These are phyloP conservation scores for Isochrysis galbana DNA, from an alignment of 78 protist species.

Conservation along the genomic window DNA sequence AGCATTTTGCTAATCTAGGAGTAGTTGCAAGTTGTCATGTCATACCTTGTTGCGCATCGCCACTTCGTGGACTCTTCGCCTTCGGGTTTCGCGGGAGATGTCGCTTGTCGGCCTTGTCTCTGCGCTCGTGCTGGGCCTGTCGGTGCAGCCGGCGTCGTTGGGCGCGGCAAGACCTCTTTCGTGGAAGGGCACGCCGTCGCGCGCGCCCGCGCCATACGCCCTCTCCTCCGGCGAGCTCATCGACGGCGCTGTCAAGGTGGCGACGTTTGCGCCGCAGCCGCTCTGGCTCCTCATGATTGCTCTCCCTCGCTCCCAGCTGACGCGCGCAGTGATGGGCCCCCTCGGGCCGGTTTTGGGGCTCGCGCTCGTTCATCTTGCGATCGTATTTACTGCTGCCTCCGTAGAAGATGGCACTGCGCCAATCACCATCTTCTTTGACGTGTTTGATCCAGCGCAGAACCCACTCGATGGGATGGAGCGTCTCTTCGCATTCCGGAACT, in stretches of 20 bases:
- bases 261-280: background rate
- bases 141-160: no score
- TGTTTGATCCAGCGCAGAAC: background rate
- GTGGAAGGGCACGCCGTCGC: no score
- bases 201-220: no score
- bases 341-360: background rate
- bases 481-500: background rate
- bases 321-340: background rate
- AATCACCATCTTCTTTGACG: background rate
- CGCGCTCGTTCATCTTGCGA: background rate
- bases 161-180: no score
- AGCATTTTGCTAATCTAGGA: no score
- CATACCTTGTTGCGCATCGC: no score
- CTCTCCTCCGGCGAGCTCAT: no score
- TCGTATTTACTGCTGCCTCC: background rate
- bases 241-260: background rate
- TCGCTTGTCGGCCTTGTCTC: no score
- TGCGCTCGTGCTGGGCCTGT: no score
- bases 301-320: background rate
- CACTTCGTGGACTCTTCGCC: no score
- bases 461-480: background rate
- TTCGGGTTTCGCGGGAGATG: no score
- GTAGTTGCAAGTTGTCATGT: no score
- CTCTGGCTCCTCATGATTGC: background rate
- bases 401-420: background rate